These are phyloP conservation scores for Calonectria fujianensis DNA, from an alignment of 2,329 filamentous ascomycete species.

Conservation along the genomic window DNA sequence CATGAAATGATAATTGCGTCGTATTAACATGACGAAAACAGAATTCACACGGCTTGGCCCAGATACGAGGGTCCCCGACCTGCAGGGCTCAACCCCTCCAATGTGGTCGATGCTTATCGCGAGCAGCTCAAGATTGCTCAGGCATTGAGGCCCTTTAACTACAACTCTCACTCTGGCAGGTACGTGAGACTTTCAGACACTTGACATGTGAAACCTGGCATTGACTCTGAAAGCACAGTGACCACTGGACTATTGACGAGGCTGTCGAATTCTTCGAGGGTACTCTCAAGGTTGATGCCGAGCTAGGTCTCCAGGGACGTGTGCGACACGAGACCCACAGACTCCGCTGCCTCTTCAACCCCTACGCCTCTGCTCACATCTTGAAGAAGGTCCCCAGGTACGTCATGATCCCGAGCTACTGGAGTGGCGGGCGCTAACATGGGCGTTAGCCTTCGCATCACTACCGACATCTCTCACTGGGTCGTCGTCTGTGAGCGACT, in stretches of 20 bases:
- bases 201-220: neutral
- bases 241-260: slow-evolving; percentile 57
- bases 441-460: slow-evolving; percentile 48
- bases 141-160: slow-evolving; percentile 32
- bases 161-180: slow-evolving; percentile 37
- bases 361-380: slow-evolving; percentile 54
- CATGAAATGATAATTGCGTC: neutral
- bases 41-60: slow-evolving; percentile 35
- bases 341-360: slow-evolving; percentile 46
- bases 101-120: slow-evolving; percentile 27
- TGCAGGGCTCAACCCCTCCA: slow-evolving; percentile 22
- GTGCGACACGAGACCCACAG: slow-evolving; percentile 56
- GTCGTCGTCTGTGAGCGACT: slow-evolving; percentile 51
- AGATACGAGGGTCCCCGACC: slow-evolving; percentile 29
- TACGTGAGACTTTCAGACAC: neutral
- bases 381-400: slow-evolving; percentile 57
- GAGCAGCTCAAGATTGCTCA: slow-evolving; percentile 36
- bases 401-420: neutral
- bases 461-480: slow-evolving; percentile 54
- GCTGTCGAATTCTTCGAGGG: slow-evolving; percentile 58
- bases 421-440: neutral
- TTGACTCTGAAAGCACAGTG: slow-evolving; percentile 47
- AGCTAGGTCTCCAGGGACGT: slow-evolving; percentile 55
- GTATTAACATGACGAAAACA: neutral
- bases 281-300: slow-evolving; percentile 56